Evolutionary conservation across 805 yeast genomes (phyloP).

Genomic region (Candida yuanshanica): DNA sequence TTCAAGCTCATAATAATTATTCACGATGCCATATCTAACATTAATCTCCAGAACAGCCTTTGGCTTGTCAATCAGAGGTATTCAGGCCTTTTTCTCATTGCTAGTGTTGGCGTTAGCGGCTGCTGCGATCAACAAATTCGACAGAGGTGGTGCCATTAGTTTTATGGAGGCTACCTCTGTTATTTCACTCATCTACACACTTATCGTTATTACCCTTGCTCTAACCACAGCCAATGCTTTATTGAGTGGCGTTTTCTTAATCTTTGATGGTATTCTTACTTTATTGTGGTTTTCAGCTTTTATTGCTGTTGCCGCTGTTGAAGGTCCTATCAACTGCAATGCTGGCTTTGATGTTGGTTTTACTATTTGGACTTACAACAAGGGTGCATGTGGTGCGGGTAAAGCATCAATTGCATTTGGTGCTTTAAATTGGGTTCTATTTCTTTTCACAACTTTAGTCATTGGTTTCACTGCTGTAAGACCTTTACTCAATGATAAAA

Average conservation of each 20-base stretch:
- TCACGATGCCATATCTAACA: not conserved
- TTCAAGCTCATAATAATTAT: no score
- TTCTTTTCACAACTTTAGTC: not conserved
- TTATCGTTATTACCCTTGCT: slow-evolving; percentile 15
- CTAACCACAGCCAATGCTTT: slow-evolving; percentile 15
- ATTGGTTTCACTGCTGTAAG: not conserved
- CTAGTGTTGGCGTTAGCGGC: slow-evolving; percentile 3
- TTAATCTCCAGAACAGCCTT: not conserved
- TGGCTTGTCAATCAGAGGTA: not conserved
- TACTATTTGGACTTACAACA: not conserved
- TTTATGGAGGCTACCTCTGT: not conserved
- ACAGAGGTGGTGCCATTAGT: slow-evolving; percentile 1
- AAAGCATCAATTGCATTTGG: slow-evolving; percentile 14
- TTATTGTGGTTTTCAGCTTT: slow-evolving; percentile 29
- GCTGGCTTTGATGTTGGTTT: slow-evolving; percentile 17
- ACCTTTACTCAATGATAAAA: not conserved
- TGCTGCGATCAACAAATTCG: slow-evolving; percentile 12
- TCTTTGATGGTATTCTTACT: slow-evolving; percentile 24
- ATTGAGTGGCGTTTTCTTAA: slow-evolving; percentile 21
- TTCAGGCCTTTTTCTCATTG: not conserved
- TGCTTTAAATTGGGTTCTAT: slow-evolving; percentile 3
- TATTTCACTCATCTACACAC: slow-evolving; percentile 16
- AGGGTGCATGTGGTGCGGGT: slow-evolving; percentile 8
- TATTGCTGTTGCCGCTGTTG: slow-evolving; percentile 25
- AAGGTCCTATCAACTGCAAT: not conserved